A percentile compares a stretch with the other conserved stretches of the same genome.
Conservation (phyloP, 495 filamentous ascomycete species). For the Pyrenula aspistea region DNA sequence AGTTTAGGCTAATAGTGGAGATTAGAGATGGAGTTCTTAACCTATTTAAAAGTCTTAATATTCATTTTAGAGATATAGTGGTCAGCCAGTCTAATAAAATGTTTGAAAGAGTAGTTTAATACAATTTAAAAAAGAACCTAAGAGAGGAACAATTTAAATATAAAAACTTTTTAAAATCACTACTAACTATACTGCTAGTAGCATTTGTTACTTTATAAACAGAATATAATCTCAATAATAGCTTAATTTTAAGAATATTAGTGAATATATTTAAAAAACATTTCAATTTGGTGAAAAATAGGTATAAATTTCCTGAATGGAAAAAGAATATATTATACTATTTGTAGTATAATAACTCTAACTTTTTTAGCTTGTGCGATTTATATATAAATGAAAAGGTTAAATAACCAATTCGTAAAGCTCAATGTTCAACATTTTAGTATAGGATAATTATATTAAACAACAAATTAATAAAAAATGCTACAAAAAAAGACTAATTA, state of each 20-base stretch:
- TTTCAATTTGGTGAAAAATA: too few relatives aligned
- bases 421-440: too few relatives aligned
- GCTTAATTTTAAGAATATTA: too few relatives aligned
- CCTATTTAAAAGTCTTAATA: constrained; percentile 16
- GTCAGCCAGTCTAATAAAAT: constrained; percentile 8
- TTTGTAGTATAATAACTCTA: too few relatives aligned
- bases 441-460: too few relatives aligned
- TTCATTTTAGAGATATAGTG: constrained; percentile 16
- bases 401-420: too few relatives aligned
- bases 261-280: too few relatives aligned
- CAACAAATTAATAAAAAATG: constrained; percentile 10
- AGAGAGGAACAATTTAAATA: constrained; percentile 1
- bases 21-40: constrained; percentile 22
- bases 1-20: constrained; percentile 20
- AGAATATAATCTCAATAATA: too few relatives aligned
- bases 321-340: too few relatives aligned
- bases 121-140: constrained; percentile 8
- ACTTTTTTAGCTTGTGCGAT: too few relatives aligned
- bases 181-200: constrained; percentile 5
- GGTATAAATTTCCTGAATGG: too few relatives aligned
- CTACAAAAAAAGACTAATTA: constrained; percentile 7
- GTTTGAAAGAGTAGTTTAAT: constrained; percentile 11
- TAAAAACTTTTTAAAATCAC: constrained; percentile 4
- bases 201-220: constrained; percentile 2
- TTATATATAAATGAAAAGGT: too few relatives aligned